Conservation (phyloP, 202 grass and related monocot species). For the Dendrocalamus latiflorus region DNA sequence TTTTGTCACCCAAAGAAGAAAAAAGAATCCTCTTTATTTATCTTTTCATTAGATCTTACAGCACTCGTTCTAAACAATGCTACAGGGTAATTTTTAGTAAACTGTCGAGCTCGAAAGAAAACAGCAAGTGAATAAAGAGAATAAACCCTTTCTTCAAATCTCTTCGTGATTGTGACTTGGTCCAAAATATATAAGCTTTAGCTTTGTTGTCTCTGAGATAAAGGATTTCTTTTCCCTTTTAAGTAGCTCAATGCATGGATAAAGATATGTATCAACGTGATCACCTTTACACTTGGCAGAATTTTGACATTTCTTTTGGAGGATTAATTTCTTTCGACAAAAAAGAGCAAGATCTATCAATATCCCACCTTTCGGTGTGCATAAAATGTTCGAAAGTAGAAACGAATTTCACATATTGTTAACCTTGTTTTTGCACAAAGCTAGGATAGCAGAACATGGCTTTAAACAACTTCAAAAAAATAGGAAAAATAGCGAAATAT, state of each 20-base stretch:
- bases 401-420: not conserved
- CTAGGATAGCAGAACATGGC: not conserved
- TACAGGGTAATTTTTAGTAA: slow-evolving; percentile 12
- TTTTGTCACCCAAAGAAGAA: slow-evolving; percentile 21
- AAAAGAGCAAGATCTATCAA: slow-evolving; percentile 31
- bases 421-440: slow-evolving; percentile 15
- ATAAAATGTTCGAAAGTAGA: slow-evolving; percentile 19
- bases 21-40: slow-evolving; percentile 4
- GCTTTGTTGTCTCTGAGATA: slow-evolving; percentile 32
- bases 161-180: slow-evolving; percentile 37
- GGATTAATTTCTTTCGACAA: slow-evolving; percentile 27
- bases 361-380: slow-evolving; percentile 32
- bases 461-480: slow-evolving; percentile 44
- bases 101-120: slow-evolving; percentile 28
- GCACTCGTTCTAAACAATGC: not conserved
- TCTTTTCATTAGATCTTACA: not conserved
- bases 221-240: slow-evolving; percentile 46
- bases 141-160: slow-evolving; percentile 44
- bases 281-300: slow-evolving; percentile 43
- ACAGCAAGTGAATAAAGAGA: slow-evolving; percentile 38
- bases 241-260: slow-evolving; percentile 21
- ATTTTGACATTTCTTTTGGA: slow-evolving; percentile 32
- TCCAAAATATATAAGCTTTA: slow-evolving; percentile 58
- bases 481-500: no score
- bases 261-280: slow-evolving; percentile 16